Base-by-base conservation (phyloP, 768 basidiomycete genomes). In the Galerina marginata region DNA sequence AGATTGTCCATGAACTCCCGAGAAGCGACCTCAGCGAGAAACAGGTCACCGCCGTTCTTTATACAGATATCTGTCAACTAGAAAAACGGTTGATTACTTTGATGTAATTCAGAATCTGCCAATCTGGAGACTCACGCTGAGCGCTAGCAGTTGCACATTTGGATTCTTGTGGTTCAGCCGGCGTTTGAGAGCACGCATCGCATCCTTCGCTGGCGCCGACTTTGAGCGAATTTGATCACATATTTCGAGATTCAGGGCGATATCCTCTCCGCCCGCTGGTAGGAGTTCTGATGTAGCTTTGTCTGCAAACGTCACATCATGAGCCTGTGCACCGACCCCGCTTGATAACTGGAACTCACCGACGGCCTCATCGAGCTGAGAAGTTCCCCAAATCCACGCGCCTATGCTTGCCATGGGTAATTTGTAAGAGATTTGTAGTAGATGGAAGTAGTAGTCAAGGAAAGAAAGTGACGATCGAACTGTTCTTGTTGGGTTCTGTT, bases 41-140 rank as follows among this genome's bases (percentile, higher is more conserved):
- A 99, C 45, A 88, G 86, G 65, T 98, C 95, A 0, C 97, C 97
- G 9, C 94, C 95, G 69, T 99, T 99, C 88, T 99, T 99, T 73
- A 99, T 84, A 69, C 93, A 95, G 9, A 89, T 82, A 74, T 99
- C 97, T 48, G 92, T 88, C 50, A 98, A 81, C 92, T 96, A 71
- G 10, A 53, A 59, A 53, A 47, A 16, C 51, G 20, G 38, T 54
- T 38, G 44, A 33, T 56, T 52, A 47, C 56, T 14, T 16, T 36
- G 43, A 58, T 29, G 57, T 40, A 49, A 33, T 51, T 46, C 29
- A 36, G 9, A 29, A 55, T 48, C 54, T 46, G 16, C 6, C n/a
- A 36, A 37, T 42, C 23, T 49, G n/a, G 16, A 37, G 40, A 83
- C 93, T 69, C 71, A 96, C 95, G 10, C 85, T 81, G 11, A 97